A percentile compares a stretch with the other conserved stretches of the same genome.
These are phyloP conservation scores for Beauveria australis DNA, from an alignment of 2,329 filamentous ascomycete genomes.

Conservation along the genomic window DNA sequence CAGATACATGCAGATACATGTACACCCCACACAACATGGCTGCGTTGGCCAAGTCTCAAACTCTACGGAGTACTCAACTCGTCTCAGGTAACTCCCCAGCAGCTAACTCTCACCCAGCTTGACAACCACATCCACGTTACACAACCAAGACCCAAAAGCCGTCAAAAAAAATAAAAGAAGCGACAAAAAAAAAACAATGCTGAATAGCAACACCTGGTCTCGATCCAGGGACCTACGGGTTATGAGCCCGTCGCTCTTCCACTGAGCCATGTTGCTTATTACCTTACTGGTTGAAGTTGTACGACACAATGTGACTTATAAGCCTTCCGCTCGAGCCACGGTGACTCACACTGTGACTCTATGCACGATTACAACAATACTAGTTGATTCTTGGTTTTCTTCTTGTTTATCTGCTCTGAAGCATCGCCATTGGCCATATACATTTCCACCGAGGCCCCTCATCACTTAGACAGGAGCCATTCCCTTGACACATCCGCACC, in stretches of 20 bases:
- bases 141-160: not conserved
- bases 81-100: no score
- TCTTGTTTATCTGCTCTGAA: not conserved
- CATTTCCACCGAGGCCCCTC: not conserved
- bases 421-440: not conserved
- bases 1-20: no score
- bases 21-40: no score
- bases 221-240: constrained; percentile 12
- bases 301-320: not conserved
- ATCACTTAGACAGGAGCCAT: constrained; percentile 18
- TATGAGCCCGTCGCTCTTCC: constrained; percentile 12
- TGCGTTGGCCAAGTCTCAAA: no score
- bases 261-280: constrained; percentile 12
- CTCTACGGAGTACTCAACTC: no score
- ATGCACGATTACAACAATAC: no score
- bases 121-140: no score
- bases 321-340: not conserved
- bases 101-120: no score
- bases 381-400: not conserved
- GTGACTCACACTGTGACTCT: not conserved
- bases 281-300: not conserved
- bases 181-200: not conserved
- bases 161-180: not conserved
- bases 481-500: constrained; percentile 29
- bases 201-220: constrained; percentile 12